Evolutionary conservation across 2,329 filamentous ascomycete genomes (phyloP), one percentile per base, ranked within the genome.

Genomic region (Camptophora hylomeconis): DNA sequence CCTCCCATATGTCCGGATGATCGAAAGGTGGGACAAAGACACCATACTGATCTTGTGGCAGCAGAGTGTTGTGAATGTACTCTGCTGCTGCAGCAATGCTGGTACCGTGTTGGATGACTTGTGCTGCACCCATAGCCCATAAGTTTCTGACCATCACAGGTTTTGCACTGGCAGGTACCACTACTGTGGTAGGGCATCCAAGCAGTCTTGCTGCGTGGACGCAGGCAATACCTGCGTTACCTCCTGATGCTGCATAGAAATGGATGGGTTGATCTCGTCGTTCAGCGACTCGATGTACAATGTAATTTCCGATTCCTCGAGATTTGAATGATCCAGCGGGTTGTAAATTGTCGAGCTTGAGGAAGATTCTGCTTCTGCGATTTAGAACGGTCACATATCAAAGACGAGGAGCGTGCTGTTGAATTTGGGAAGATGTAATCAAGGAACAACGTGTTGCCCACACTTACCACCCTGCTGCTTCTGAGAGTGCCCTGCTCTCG

Each of bases 281-380:
- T 50, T 83, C 75, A 49, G 80, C 67, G 52, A 80, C 70, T 27
- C 80, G 80, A 37, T 87, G 36, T 20, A 50, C 45, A 32, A 56
- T 50, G 6, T 53, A 35, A 28, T 56, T 54, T 20, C 53, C 54
- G 29, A 56, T 51, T 14, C 39, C 38, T 9, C 38, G 35, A 14
- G 80, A 86, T 54, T 92, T 89, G 71, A 92, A 92, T 20, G 80
- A 86, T 39, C 80, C 80, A 13, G 77, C 79, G 4, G 82, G 83
- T 48, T 92, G 83, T 31, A 84, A 69, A 49, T 80, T 81, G 45
- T 92, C 82, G 38, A 89, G 70, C 54, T 92, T 92, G 46, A 92
- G 72, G 53, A 80, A 81, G 52, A 92, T 72, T 58, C 79, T 75
- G 60, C 80, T 26, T 26, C 24, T 26, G 10, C 24, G 24, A 26